Evolutionary conservation across 169 alveolate genomes (phyloP).

Genomic region (Eimeria sp.): DNA sequence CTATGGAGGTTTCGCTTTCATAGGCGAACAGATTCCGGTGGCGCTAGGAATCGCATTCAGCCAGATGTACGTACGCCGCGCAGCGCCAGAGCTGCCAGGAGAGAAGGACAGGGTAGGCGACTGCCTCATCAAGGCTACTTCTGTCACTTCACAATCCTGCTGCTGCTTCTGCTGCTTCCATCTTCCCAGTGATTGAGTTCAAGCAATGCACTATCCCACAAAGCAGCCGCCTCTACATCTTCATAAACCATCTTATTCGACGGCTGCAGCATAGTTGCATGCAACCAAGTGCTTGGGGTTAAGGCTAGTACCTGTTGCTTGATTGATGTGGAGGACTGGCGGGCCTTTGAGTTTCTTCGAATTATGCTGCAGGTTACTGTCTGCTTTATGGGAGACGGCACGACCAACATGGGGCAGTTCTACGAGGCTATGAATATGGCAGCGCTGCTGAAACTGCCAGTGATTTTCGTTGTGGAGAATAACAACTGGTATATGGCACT

Average conservation of each 20-base stretch:
- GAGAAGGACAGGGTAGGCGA: constrained; percentile 43
- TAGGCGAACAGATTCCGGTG: constrained; percentile 92
- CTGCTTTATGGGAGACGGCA: constrained; percentile 96
- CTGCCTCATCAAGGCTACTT: neutral
- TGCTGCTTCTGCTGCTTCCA: neutral
- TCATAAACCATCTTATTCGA: neutral
- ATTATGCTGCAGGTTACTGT: constrained; percentile 86
- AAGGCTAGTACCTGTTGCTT: neutral
- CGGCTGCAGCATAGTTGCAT: neutral
- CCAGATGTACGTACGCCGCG: constrained; percentile 82
- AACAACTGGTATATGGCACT: constrained; percentile 86
- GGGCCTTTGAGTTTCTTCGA: neutral
- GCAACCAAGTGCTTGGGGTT: neutral
- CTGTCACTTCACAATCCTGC: neutral
- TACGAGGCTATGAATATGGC: constrained; percentile 95
- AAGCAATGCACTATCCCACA: neutral
- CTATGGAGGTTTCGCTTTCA: constrained; percentile 95
- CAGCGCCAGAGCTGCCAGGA: constrained; percentile 65
- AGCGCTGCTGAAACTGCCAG: constrained; percentile 92
- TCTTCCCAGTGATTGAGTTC: neutral
- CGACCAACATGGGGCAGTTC: constrained; percentile 94
- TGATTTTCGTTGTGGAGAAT: constrained; percentile 92
- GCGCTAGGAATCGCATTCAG: constrained; percentile 88
- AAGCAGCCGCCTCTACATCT: neutral
- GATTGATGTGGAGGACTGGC: neutral